Base-by-base conservation (phyloP, 805 yeast species). In the Torulaspora franciscae region DNA sequence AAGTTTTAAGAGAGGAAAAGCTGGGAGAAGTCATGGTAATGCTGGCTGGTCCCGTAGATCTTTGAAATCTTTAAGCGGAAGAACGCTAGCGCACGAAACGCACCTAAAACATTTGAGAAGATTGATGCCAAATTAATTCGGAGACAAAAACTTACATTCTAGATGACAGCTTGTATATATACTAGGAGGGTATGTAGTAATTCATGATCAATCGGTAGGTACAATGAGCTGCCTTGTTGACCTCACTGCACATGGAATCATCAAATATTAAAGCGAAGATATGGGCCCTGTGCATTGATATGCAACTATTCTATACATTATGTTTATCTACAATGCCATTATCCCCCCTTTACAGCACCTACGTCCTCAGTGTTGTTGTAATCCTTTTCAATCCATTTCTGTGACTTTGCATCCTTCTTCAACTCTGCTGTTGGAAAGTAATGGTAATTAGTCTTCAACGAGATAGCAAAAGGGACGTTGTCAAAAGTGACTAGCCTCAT, bases 21-120 rank as follows among this genome's bases (percentile, higher is more conserved):
- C 95, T 15, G 95, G 96, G 8, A 79, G 95, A 70, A 84, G 85
- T 54, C 97, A 90, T 64, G 96, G 97, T 40, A 90, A 90, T 59
- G 86, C 89, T 1, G 90, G 95, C 17, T 90, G 93, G 83, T 75
- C 89, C 26, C 69, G 77, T 32, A 73, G 81, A 41, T 72, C 76
- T 22, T 67, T 84, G 58, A 70, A 77, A 48, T 74, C 74, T 56
- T 72, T 83, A 65, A 76, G 80, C 52, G 83, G 79, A 25, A 83
- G 74, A 54, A 77, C 73, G 6, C 61, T 67, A 54, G 86, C 80
- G 32, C 73, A 76, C 37, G 69, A 72, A 19, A 68, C 73, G 19
- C 88, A 83, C 58, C 69, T 77, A 40, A 77, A 76, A 57, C 82
- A 79, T 60, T 60, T 83, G 50, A 74, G 70, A 57, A 79, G 75